Conservation (phyloP, 2,329 filamentous ascomycete genomes). For the Cylindrodendrum hubeiense region DNA sequence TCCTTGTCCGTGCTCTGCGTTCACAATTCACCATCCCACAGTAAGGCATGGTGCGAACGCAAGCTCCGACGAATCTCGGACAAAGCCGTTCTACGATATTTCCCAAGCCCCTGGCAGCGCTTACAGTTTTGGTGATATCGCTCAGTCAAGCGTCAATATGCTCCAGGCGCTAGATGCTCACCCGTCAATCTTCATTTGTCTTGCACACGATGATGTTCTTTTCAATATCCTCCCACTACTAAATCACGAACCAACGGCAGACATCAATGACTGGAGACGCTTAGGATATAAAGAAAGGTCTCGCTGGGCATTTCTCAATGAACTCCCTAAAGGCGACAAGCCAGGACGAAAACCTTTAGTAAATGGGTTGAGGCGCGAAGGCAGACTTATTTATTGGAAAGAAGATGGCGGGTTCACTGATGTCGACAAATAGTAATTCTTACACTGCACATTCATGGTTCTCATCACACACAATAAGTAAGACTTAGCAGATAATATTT, state of each 20-base stretch:
- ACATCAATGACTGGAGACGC: constrained; percentile 6
- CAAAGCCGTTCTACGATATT: constrained; percentile 3
- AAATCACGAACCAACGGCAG: neutral
- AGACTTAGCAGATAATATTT: neutral
- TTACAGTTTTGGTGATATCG: constrained; percentile 3
- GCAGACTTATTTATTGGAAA: neutral
- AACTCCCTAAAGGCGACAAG: constrained; percentile 1
- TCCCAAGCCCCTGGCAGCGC: neutral
- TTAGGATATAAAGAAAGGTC: neutral
- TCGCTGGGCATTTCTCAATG: constrained; percentile 6
- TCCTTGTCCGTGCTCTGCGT: constrained; percentile 4
- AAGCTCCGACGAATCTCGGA: neutral
- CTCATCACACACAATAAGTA: neutral
- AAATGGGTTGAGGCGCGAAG: neutral
- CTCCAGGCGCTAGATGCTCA: constrained; percentile 1
- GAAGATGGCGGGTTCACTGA: neutral
- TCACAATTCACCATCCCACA: constrained; percentile 7
- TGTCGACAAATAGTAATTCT: neutral
- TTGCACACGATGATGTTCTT: constrained; percentile 6
- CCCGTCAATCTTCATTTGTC: constrained; percentile 1
- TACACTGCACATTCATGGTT: neutral
- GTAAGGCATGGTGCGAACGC: neutral
- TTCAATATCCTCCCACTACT: constrained; percentile 4
- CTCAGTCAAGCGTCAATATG: constrained; percentile 1
- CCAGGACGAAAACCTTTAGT: constrained; percentile 1